Base-by-base conservation (phyloP, 192 early-diverging fungal genomes). In the Coemansia reversa region DNA sequence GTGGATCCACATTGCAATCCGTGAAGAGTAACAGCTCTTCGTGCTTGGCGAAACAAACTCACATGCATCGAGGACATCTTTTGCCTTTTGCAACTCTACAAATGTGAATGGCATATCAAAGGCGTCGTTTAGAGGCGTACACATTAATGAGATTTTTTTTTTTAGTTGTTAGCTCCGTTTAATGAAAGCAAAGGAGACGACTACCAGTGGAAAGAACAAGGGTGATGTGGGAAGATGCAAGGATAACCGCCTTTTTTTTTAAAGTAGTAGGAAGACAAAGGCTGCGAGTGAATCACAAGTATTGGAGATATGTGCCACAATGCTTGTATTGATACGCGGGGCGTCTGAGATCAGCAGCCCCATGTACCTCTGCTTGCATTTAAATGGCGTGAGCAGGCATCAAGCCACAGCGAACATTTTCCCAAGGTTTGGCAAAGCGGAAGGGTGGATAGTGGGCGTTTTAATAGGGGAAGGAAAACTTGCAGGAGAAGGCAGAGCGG, bases 1-100 rank as follows among this genome's bases (percentile, higher is more conserved):
- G 66, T 80, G 77, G 27, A 80, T 70, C 77, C 77, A 80, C 55
- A 75, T 54, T 7, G 77, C 77, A 25, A 80, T 80, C 50, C 77
- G 77, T 55, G 77, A 75, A 39, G 72, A 75, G 58, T 80, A 80
- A 63, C 77, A 80, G 49, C 77, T 66, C 60, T 80, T 80, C 32
- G 72, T 80, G 72, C 77, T 80, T 0, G 59, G 55, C 24, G 72
- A 74, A 27, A 80, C 69, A 47, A 71, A 61, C 45, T 59, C 69
- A 47, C 77, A 72, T 30, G 24, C 11, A 19, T 80, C 77, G 47
- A 80, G 77, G 2, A 72, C 54, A n/a, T 80, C 77, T 23, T 75
- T 75, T 32, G 77, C 77, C 45, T 55, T 55, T 45, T 67, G 72
- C 20, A 80, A 66, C 28, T 80, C 77, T 79, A 79, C 57, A 67